These are phyloP conservation scores for Geosmithia putterillii DNA, from an alignment of 2,329 filamentous ascomycete genomes.

Conservation along the genomic window DNA sequence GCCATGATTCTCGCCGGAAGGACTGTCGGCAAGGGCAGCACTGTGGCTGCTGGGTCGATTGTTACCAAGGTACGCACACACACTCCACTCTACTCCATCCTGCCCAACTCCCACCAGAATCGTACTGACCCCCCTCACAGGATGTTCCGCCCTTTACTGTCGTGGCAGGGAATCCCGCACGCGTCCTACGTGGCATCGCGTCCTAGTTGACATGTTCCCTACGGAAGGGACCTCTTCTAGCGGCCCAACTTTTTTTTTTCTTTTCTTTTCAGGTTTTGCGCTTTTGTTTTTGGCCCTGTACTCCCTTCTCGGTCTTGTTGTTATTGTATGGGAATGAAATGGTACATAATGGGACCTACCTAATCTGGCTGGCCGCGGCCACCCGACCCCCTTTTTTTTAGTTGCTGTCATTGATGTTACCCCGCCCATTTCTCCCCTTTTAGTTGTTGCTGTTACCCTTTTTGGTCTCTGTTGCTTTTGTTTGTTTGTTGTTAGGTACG, in stretches of 20 bases:
- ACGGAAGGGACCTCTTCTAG: not conserved
- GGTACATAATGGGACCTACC: too few species aligned
- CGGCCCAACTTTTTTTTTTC: not conserved
- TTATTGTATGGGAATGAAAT: too few species aligned
- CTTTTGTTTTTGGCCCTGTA: not conserved
- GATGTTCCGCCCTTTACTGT: slow-evolving; percentile 58
- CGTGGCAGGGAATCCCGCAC: slow-evolving; percentile 58
- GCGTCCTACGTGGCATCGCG: slow-evolving; percentile 32
- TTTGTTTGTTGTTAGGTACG: too few species aligned
- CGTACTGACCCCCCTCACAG: slow-evolving; percentile 12
- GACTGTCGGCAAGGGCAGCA: slow-evolving; percentile 66
- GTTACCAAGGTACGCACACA: slow-evolving; percentile 55
- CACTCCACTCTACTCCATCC: not conserved
- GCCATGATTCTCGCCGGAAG: slow-evolving; percentile 69
- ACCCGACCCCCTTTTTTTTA: too few species aligned
- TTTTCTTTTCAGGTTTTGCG: not conserved
- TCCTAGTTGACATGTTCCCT: not conserved
- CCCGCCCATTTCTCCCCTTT: too few species aligned
- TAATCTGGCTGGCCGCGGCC: too few species aligned
- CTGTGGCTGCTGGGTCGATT: slow-evolving; percentile 72
- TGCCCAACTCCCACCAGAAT: not conserved
- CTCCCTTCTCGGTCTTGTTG: too few species aligned
- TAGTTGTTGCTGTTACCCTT: too few species aligned
- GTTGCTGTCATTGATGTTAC: too few species aligned
- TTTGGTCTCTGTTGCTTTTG: too few species aligned